A percentile compares a stretch with the other conserved stretches of the same genome.
phyloP scores from a whole-genome alignment of 495 filamentous ascomycete species.

The Cenococcum geophilum region DNA sequence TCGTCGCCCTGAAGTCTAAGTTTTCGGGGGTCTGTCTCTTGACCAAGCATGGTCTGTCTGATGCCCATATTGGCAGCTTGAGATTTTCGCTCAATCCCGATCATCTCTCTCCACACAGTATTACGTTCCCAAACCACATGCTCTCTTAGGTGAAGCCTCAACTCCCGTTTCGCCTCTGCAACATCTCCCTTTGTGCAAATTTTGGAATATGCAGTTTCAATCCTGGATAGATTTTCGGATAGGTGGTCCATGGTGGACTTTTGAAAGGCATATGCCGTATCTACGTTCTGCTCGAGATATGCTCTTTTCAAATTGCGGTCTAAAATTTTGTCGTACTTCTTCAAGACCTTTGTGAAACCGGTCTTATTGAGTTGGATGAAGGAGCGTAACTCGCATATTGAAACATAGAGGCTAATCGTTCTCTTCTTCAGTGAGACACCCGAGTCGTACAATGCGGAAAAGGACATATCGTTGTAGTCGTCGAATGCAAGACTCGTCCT shows the following conservation, averaged over 20 bases:
- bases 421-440: constrained; percentile 88
- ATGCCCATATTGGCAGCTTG: constrained; percentile 90
- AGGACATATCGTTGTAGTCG: constrained; percentile 67
- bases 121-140: constrained; percentile 99
- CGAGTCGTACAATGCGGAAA: constrained; percentile 65
- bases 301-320: constrained; percentile 66
- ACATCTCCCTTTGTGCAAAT: constrained; percentile 76
- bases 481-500: constrained; percentile 56
- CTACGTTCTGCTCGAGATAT: constrained; percentile 69
- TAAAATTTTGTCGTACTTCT: constrained; percentile 97
- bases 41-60: constrained; percentile 68
- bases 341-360: constrained; percentile 89
- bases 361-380: constrained; percentile 95
- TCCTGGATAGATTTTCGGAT: constrained; percentile 59
- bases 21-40: constrained; percentile 60
- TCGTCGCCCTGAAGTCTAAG: constrained; percentile 80
- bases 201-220: constrained; percentile 75
- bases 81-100: constrained; percentile 92
- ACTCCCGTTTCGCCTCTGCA: constrained; percentile 66
- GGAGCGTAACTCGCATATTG: constrained; percentile 90
- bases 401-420: constrained; percentile 78
- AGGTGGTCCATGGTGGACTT: constrained; percentile 61
- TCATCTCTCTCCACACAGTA: constrained; percentile 98
- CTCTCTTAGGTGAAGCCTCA: constrained; percentile 86
- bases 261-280: constrained; percentile 69